Conservation (phyloP, 2,329 filamentous ascomycete species). For the Dactylonectria estremocensis region DNA sequence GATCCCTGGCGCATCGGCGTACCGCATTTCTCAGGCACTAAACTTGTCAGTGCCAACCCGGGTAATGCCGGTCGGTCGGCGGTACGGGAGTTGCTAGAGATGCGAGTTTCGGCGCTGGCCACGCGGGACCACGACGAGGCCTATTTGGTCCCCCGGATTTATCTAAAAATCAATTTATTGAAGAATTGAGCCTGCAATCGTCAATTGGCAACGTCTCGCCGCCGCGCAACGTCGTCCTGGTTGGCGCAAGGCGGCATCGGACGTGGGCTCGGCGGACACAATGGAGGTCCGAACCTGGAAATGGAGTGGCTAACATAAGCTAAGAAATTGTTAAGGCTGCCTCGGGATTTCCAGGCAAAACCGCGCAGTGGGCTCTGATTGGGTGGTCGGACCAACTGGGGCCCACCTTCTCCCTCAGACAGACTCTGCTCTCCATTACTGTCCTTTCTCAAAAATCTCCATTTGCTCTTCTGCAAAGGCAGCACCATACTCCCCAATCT, state of each 20-base stretch:
- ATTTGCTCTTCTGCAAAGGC: conserved; percentile 63
- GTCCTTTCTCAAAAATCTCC: conserved; percentile 62
- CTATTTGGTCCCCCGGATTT: conserved; percentile 25
- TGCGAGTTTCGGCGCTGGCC: conserved; percentile 39
- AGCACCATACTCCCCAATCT: conserved; percentile 68
- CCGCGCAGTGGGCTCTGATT: conserved; percentile 55
- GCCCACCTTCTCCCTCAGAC: conserved; percentile 59
- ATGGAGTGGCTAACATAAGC: conserved; percentile 43
- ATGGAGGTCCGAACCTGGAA: conserved; percentile 48
- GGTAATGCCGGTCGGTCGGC: conserved; percentile 50
- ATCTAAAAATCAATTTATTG: conserved; percentile 38
- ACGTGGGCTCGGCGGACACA: conserved; percentile 40
- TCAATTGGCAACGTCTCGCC: conserved; percentile 26
- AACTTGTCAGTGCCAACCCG: conserved; percentile 41
- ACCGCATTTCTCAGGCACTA: conserved; percentile 48
- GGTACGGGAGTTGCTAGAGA: conserved; percentile 47
- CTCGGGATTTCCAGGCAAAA: conserved; percentile 59
- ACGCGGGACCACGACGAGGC: conserved; percentile 8
- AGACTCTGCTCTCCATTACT: conserved; percentile 59
- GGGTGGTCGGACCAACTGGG: conserved; percentile 51
- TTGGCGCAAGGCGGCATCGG: conserved; percentile 26
- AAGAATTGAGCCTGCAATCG: background rate
- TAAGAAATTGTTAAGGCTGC: conserved; percentile 57
- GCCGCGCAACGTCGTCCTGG: background rate
- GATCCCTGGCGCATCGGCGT: conserved; percentile 26